A percentile compares a stretch with the other conserved stretches of the same genome.
Evolutionary conservation across 371 early-diverging fungal genomes (phyloP).

Genomic region (Apophysomyces elegans): DNA sequence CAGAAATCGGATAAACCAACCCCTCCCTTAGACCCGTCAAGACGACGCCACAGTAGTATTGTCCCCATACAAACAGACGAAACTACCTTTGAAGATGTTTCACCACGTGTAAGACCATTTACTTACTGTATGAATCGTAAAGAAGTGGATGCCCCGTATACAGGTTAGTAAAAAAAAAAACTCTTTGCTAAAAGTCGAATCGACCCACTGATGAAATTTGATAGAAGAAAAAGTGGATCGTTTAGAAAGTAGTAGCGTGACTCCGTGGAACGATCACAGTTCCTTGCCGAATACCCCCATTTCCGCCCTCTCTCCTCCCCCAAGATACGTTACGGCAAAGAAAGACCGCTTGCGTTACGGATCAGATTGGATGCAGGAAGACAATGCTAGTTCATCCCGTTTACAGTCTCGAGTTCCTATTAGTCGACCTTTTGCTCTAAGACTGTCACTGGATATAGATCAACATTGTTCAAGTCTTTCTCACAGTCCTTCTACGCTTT

Average conservation of each 20-base stretch:
- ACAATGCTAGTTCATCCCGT: conserved; percentile 1
- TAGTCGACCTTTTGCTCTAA: conserved; percentile 24
- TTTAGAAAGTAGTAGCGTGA: conserved; percentile 11
- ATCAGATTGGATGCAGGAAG: conserved; percentile 11
- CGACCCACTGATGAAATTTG: no score
- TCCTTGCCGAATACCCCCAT: conserved; percentile 13
- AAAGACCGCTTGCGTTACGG: conserved; percentile 19
- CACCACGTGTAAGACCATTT: conserved; percentile 14
- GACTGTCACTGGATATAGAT: conserved; percentile 44
- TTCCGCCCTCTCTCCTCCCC: conserved; percentile 31
- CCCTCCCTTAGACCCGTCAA: conserved; percentile 6
- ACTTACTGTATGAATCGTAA: conserved; percentile 11
- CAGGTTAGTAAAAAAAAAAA: neutral
- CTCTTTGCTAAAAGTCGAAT: no score
- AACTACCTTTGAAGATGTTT: neutral
- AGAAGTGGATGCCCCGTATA: neutral
- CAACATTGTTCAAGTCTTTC: conserved; percentile 14
- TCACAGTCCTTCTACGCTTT: conserved; percentile 8
- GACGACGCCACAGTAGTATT: conserved; percentile 13
- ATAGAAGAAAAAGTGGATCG: neutral
- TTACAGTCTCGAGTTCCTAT: conserved; percentile 14
- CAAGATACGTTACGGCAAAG: conserved; percentile 19
- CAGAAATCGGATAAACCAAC: conserved; percentile 7
- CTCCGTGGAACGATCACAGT: conserved; percentile 17
- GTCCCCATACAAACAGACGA: conserved; percentile 2